Evolutionary conservation across 139 green algal species (phyloP).

Genomic region (Chlamydomonas eustigma): DNA sequence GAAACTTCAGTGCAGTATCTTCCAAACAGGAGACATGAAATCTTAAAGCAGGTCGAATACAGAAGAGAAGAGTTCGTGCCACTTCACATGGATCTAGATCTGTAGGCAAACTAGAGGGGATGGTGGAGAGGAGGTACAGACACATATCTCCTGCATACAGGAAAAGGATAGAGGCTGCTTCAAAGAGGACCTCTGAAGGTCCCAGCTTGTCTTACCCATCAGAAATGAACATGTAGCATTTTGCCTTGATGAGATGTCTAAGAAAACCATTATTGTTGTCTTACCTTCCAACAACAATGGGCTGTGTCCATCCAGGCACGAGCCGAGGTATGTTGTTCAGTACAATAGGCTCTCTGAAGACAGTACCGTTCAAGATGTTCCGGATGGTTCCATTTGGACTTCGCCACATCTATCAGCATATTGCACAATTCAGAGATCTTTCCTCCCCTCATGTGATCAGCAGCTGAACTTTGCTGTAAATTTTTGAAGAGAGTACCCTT

Average conservation of each 20-base stretch:
- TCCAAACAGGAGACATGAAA: too few relatives aligned
- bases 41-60: too few relatives aligned
- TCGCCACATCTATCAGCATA: constrained; percentile 74
- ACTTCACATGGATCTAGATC: too few relatives aligned
- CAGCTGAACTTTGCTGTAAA: neutral
- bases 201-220: too few relatives aligned
- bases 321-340: constrained; percentile 89
- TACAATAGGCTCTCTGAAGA: constrained; percentile 96
- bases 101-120: too few relatives aligned
- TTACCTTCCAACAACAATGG: constrained; percentile 87
- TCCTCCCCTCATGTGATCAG: neutral
- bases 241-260: neutral
- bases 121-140: too few relatives aligned
- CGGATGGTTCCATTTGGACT: constrained; percentile 89
- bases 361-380: constrained; percentile 84
- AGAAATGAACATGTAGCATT: too few relatives aligned
- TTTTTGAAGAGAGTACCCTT: constrained; percentile 6
- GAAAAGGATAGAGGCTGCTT: neutral
- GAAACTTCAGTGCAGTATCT: too few relatives aligned
- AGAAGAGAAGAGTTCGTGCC: too few relatives aligned
- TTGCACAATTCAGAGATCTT: neutral
- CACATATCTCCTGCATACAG: too few relatives aligned
- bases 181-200: too few relatives aligned
- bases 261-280: neutral
- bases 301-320: constrained; percentile 86